phyloP scores from a whole-genome alignment of 768 basidiomycete species.

The Tephrocybe sp. region DNA sequence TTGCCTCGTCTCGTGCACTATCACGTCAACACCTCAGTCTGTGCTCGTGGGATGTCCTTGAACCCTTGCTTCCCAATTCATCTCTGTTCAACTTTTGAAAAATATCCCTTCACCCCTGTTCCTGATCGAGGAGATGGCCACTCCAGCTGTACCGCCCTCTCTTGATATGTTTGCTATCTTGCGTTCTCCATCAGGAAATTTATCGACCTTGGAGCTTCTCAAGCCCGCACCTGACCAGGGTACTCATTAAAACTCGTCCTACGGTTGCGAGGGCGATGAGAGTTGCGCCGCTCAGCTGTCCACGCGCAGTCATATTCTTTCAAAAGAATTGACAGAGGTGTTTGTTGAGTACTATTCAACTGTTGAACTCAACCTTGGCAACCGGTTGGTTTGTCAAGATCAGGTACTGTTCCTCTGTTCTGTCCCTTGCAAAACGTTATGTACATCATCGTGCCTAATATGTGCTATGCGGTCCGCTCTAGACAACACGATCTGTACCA shows the following conservation, averaged over 20 bases:
- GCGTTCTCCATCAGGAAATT: conserved; percentile 18
- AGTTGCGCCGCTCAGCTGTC: background rate
- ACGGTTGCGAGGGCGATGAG: conserved; percentile 2
- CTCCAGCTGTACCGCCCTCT: conserved; percentile 2
- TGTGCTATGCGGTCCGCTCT: too few relatives aligned
- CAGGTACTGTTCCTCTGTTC: background rate
- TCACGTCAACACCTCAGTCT: too few relatives aligned
- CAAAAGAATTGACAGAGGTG: background rate
- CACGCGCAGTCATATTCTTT: background rate
- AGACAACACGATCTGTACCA: too few relatives aligned
- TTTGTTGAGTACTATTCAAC: background rate
- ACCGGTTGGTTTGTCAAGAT: background rate
- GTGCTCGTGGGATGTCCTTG: background rate
- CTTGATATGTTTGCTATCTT: conserved; percentile 12
- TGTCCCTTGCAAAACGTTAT: too few relatives aligned
- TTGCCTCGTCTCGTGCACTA: too few relatives aligned
- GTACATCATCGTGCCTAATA: too few relatives aligned
- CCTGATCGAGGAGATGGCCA: conserved; percentile 11
- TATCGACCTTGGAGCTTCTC: conserved; percentile 4
- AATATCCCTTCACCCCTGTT: conserved; percentile 7
- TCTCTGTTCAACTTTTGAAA: background rate
- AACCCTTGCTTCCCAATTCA: background rate
- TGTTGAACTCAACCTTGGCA: background rate
- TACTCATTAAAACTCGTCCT: conserved; percentile 3
- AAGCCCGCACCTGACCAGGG: background rate